These are phyloP conservation scores for Pilatotrama ljubarskyi DNA, from an alignment of 768 basidiomycete species.

Conservation along the genomic window DNA sequence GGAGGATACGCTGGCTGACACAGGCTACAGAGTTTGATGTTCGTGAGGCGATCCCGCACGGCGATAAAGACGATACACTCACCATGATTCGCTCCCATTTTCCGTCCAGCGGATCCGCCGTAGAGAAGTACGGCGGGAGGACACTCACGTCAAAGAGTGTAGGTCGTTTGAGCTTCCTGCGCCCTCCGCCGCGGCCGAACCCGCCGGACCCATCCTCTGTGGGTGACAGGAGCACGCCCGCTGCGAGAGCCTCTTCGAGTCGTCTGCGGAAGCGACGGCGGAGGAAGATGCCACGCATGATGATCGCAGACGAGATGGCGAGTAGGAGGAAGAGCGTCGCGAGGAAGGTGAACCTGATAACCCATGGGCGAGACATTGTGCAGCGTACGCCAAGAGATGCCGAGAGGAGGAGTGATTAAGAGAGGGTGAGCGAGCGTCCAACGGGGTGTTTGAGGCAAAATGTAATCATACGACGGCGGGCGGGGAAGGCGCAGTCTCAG, in stretches of 20 bases:
- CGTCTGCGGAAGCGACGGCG: conserved; percentile 58
- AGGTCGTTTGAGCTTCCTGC: conserved; percentile 46
- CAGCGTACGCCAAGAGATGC: background rate
- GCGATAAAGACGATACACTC: conserved; percentile 22
- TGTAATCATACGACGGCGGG: background rate
- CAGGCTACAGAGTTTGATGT: conserved; percentile 10
- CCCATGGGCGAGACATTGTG: background rate
- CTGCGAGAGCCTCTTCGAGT: conserved; percentile 53
- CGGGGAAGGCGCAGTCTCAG: background rate
- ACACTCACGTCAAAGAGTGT: conserved; percentile 51
- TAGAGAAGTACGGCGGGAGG: conserved; percentile 20
- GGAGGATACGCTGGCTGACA: conserved; percentile 16
- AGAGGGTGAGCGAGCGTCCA: background rate
- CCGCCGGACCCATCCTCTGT: conserved; percentile 14
- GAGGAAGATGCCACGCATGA: conserved; percentile 61
- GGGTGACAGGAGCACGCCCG: conserved; percentile 48
- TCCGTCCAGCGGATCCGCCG: conserved; percentile 29
- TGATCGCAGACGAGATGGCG: conserved; percentile 61
- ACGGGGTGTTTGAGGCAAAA: background rate
- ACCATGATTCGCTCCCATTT: conserved; percentile 54
- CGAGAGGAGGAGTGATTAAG: background rate
- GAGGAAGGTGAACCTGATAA: conserved; percentile 65
- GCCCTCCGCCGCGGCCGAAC: conserved; percentile 34
- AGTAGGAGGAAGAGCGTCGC: conserved; percentile 71
- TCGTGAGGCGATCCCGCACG: background rate